Evolutionary conservation across 345 rosid genomes (phyloP), one percentile per base, ranked within the genome.

Genomic region (Rhodamnia rubescens): DNA sequence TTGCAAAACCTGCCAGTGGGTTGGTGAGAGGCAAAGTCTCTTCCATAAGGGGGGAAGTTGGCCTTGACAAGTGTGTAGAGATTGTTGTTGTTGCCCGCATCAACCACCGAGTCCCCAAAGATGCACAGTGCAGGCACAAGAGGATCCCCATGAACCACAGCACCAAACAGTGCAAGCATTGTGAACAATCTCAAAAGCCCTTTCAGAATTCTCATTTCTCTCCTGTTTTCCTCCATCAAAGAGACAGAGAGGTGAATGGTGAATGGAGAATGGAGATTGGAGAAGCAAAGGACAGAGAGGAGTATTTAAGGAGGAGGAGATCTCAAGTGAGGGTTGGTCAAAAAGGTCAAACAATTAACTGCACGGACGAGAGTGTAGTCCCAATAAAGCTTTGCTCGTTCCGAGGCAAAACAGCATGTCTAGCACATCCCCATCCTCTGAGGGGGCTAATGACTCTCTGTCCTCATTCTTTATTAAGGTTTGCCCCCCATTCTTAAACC

Each of bases 1-100:
- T 97, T 95, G 90, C 98, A 92, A 92, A 97, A 97, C 87, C 99
- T 92, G 88, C 98, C 98, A 6, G 98, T 95, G 58, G 99, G 95
- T 53, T 10, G 88, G 88, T 92, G 97, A 87, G 84, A 86, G 85
- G 89, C 89, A 74, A 94, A 97, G 87, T 97, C 99, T 89, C 99
- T 91, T 86, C 99, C 99, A 69, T 95, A 97, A 40, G 99, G 99
- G 85, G n/a, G 98, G 88, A 97, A 95, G 87, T 95, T 94, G 81
- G 98, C 94, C 89, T 91, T 95, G 85, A 94, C 87, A 8, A 90
- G 44, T 55, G 98, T 95, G 83, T 55, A 85, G 82, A 94, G 91
- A 89, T 94, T 83, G 89, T 97, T 95, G 88, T 97, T 95, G 90
- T 97, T 97, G 42, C 99, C 99, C 52, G 87, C 98, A 87, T 97